phyloP scores from a whole-genome alignment of 2,329 filamentous ascomycete genomes.

The Fusarium sp. region DNA sequence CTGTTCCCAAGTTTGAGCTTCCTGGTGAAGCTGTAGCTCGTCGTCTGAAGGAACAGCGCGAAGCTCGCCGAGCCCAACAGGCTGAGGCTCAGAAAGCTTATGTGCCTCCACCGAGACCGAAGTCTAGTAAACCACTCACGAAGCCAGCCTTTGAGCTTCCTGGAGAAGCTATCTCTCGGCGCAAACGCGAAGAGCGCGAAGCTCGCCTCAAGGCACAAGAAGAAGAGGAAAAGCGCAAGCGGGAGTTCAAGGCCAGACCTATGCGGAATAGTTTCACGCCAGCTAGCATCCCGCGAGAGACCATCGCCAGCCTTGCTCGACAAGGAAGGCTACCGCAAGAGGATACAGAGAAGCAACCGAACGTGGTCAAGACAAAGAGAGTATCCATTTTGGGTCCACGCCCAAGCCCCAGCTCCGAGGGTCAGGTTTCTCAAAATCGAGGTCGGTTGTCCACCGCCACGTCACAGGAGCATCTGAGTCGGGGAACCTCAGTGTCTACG shows the following conservation, averaged over 20 bases:
- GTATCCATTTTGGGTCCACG: conserved; percentile 38
- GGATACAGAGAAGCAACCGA: conserved; percentile 32
- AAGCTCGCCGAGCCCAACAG: conserved; percentile 61
- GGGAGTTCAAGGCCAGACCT: conserved; percentile 73
- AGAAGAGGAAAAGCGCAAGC: conserved; percentile 69
- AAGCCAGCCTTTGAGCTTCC: conserved; percentile 71
- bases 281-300: conserved; percentile 64
- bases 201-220: conserved; percentile 67
- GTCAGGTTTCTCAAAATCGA: conserved; percentile 37
- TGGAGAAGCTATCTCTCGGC: conserved; percentile 68
- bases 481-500: conserved; percentile 60
- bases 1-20: conserved; percentile 69
- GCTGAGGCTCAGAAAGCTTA: conserved; percentile 51
- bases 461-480: conserved; percentile 47
- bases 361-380: conserved; percentile 41
- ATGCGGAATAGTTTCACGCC: conserved; percentile 59
- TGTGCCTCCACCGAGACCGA: conserved; percentile 58
- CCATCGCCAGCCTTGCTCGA: conserved; percentile 67
- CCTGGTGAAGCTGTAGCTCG: conserved; percentile 71
- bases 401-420: conserved; percentile 6
- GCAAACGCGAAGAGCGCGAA: conserved; percentile 67
- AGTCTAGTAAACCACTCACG: conserved; percentile 64
- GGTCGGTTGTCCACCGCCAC: conserved; percentile 45
- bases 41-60: conserved; percentile 68
- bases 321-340: conserved; percentile 57